Percentiles rank a stretch among this genome's conserved stretches.
phyloP scores from a whole-genome alignment of 2,329 filamentous ascomycete species.

The Penicillium freii region DNA sequence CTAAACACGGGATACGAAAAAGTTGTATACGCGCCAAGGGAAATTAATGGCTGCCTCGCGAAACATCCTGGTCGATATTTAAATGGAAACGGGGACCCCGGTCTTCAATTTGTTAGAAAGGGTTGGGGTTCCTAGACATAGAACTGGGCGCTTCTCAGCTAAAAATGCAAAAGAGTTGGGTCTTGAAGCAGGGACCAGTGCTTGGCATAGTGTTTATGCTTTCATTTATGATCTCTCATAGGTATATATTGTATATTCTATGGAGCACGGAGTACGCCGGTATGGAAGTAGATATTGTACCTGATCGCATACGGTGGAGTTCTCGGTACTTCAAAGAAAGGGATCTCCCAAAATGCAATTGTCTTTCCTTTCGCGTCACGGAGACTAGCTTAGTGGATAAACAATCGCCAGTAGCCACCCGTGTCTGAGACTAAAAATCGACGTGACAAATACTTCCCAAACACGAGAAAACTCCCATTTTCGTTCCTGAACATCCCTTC shows the following conservation, averaged over 20 bases:
- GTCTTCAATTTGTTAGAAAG: not conserved
- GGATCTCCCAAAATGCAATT: constrained; percentile 7
- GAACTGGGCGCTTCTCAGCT: not conserved
- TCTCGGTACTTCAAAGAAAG: not conserved
- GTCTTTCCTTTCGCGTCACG: not conserved
- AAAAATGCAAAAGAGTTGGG: not conserved
- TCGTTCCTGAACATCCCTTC: not conserved
- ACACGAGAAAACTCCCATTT: not conserved
- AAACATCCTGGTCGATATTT: not conserved
- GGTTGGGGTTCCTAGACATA: not conserved
- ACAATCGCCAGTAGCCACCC: not conserved
- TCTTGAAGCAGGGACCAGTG: not conserved
- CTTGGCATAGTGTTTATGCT: not conserved
- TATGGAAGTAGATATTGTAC: not conserved
- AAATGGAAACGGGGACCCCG: not conserved
- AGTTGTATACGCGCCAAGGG: not conserved
- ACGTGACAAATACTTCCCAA: not conserved
- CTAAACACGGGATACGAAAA: not conserved
- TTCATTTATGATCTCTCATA: not conserved
- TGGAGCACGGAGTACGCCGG: no score
- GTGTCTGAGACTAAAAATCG: not conserved
- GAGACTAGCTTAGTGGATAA: not conserved
- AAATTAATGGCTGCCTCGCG: not conserved
- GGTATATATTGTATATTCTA: no score
- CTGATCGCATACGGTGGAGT: not conserved